A percentile compares a stretch with the other conserved stretches of the same genome.
These are phyloP conservation scores for Terfezia claveryi DNA, from an alignment of 495 filamentous ascomycete species.

Conservation along the genomic window DNA sequence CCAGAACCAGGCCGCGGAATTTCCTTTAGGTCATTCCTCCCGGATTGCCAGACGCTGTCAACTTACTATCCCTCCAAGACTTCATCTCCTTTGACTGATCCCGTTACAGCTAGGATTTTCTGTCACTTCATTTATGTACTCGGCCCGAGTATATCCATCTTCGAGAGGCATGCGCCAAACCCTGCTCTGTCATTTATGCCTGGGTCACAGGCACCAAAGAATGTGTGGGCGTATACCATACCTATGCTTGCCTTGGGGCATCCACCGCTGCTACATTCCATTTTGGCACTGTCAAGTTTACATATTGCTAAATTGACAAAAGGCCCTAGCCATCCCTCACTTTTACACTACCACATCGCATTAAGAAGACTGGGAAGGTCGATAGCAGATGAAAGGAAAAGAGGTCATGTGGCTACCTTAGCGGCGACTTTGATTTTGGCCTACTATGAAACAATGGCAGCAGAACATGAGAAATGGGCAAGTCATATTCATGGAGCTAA, in stretches of 20 bases:
- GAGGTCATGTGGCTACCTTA: slow-evolving; percentile 60
- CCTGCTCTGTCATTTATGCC: slow-evolving; percentile 24
- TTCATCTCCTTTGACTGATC: slow-evolving; percentile 64
- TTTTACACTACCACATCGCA: slow-evolving; percentile 81
- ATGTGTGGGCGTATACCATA: slow-evolving; percentile 39
- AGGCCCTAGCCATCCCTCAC: slow-evolving; percentile 47
- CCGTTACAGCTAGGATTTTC: slow-evolving; percentile 66
- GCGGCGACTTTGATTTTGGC: slow-evolving; percentile 73
- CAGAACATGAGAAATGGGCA: slow-evolving; percentile 90
- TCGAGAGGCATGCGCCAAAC: slow-evolving; percentile 64
- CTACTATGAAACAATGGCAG: slow-evolving; percentile 86
- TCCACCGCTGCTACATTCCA: slow-evolving; percentile 69
- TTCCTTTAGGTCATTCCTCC: slow-evolving; percentile 42
- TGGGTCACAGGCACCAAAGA: slow-evolving; percentile 16
- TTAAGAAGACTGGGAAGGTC: slow-evolving; percentile 53
- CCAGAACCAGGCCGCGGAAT: slow-evolving; percentile 8
- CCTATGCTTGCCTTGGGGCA: slow-evolving; percentile 68
- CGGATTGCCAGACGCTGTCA: slow-evolving; percentile 49
- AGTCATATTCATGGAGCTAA: slow-evolving; percentile 70
- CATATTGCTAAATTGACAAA: slow-evolving; percentile 71
- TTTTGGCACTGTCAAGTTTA: slow-evolving; percentile 68
- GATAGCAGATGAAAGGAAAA: slow-evolving; percentile 44
- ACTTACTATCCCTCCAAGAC: slow-evolving; percentile 51
- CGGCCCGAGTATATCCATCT: slow-evolving; percentile 67
- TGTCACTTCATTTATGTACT: slow-evolving; percentile 83